Conservation (phyloP, 371 early-diverging fungal genomes). For the Mortierella sp. region DNA sequence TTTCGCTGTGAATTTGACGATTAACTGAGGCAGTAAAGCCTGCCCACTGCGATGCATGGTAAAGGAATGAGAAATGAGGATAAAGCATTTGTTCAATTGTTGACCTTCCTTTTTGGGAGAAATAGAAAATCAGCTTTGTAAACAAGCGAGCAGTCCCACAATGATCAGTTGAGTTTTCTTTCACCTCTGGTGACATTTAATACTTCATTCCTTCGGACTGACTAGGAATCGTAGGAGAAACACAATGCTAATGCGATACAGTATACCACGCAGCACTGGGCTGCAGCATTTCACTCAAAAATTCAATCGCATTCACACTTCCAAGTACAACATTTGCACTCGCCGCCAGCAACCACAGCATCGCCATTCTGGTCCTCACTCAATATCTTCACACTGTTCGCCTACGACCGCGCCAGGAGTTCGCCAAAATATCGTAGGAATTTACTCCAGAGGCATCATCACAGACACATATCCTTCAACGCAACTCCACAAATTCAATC, state of each 20-base stretch:
- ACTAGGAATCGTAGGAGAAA: background rate
- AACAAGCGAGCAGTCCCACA: background rate
- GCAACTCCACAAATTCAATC: conserved; percentile 27
- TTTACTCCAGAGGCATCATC: conserved; percentile 27
- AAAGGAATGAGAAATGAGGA: background rate
- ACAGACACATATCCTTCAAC: conserved; percentile 40
- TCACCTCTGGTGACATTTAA: background rate
- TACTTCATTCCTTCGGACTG: background rate
- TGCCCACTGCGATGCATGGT: conserved; percentile 6
- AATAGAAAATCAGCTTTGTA: background rate
- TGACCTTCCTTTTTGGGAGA: background rate
- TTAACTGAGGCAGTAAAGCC: background rate
- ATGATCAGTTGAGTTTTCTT: background rate
- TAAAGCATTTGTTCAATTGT: background rate
- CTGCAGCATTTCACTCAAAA: background rate
- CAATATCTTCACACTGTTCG: conserved; percentile 5
- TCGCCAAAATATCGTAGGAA: background rate
- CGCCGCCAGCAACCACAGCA: conserved; percentile 7
- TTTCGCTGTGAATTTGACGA: background rate
- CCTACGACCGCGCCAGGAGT: background rate
- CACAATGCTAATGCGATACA: conserved; percentile 1
- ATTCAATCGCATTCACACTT: background rate
- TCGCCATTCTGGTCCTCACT: background rate
- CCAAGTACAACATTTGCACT: background rate
- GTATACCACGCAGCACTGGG: background rate